These are phyloP conservation scores for Thraustochytrium striatum DNA, from an alignment of 352 stramenopile species.

Conservation along the genomic window DNA sequence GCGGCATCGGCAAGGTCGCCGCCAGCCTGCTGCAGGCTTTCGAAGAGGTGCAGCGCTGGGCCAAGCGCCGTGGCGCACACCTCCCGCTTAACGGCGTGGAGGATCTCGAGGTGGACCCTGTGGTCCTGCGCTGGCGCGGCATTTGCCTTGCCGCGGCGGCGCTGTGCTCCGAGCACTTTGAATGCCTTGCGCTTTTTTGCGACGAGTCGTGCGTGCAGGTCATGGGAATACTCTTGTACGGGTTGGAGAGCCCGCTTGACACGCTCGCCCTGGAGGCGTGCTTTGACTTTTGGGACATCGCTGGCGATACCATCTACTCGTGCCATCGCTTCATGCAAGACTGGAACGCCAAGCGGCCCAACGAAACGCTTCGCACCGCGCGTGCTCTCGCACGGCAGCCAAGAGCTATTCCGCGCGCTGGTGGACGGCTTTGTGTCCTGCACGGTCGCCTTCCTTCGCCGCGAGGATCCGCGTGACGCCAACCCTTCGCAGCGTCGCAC, in stretches of 20 bases:
- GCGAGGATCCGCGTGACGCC: background rate
- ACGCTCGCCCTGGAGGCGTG: slow-evolving; percentile 9
- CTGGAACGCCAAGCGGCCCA: background rate
- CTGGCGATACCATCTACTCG: background rate
- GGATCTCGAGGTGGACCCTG: slow-evolving; percentile 18
- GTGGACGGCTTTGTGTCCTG: slow-evolving; percentile 26
- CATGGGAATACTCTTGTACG: slow-evolving; percentile 20
- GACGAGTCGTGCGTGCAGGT: background rate
- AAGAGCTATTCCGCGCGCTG: slow-evolving; percentile 15
- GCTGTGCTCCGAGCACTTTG: slow-evolving; percentile 20
- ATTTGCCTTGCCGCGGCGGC: slow-evolving; percentile 22
- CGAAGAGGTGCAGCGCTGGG: slow-evolving; percentile 8
- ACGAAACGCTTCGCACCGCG: background rate
- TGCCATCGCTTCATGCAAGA: slow-evolving; percentile 32
- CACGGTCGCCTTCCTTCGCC: slow-evolving; percentile 20
- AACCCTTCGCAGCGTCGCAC: background rate
- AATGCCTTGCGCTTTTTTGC: slow-evolving; percentile 24
- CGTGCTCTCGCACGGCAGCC: slow-evolving; percentile 1
- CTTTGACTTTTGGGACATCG: slow-evolving; percentile 41
- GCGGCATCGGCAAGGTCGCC: background rate
- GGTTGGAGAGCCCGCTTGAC: slow-evolving; percentile 32
- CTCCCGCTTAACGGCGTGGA: background rate
- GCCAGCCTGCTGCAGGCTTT: slow-evolving; percentile 6
- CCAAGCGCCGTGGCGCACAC: slow-evolving; percentile 5
- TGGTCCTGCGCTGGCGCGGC: slow-evolving; percentile 22